Conservation (phyloP, 73 alveolate species). For the Tetrahymena malaccensis region DNA sequence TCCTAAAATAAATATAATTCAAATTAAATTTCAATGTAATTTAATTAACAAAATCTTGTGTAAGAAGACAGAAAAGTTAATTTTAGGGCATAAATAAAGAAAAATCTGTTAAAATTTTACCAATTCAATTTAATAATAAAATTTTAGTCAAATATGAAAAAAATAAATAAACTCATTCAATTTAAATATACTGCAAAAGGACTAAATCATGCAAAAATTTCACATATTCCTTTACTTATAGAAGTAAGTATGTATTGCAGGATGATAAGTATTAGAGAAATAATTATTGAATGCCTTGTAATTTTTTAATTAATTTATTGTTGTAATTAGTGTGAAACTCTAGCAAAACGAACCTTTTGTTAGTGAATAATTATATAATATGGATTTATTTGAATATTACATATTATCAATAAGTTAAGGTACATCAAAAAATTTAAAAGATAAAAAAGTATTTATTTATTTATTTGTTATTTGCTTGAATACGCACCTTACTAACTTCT, state of each 20-base stretch:
- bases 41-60: not conserved
- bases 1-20: not conserved
- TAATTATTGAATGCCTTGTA: not conserved
- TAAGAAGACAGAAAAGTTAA: not conserved
- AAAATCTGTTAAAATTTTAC: not conserved
- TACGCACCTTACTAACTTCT: not conserved
- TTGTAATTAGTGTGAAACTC: not conserved
- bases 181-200: too few species aligned
- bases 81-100: too few species aligned
- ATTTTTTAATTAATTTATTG: too few species aligned
- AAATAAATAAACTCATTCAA: not conserved
- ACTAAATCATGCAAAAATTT: too few species aligned
- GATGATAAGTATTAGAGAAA: not conserved
- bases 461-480: not conserved
- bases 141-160: too few species aligned
- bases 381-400: not conserved
- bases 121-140: too few species aligned
- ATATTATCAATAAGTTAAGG: not conserved
- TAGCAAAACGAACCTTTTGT: not conserved
- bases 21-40: not conserved
- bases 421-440: not conserved
- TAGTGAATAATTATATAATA: not conserved
- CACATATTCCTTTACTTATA: too few species aligned
- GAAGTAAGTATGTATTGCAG: too few species aligned
- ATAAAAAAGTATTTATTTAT: too few species aligned